Conservation (phyloP, 1,139 yeast species). For the Debaryomyces psychrophilus region DNA sequence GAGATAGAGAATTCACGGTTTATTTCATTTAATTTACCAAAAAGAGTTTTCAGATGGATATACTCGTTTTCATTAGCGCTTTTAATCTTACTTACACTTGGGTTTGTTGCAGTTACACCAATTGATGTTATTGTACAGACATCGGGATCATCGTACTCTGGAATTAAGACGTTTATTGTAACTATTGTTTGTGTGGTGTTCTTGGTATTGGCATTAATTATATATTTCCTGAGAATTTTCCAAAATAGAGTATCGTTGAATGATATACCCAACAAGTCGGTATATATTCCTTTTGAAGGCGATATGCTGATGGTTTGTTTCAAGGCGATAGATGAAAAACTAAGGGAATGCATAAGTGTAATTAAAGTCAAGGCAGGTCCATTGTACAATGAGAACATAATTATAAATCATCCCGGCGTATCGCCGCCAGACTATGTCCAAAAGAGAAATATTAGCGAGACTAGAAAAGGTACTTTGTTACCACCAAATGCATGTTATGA, state of each 20-base stretch:
- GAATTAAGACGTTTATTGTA: constrained; percentile 72
- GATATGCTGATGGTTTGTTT: constrained; percentile 59
- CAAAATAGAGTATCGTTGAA: constrained; percentile 60
- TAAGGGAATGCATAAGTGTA: constrained; percentile 44
- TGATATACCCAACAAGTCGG: constrained; percentile 69
- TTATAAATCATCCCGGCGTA: constrained; percentile 67
- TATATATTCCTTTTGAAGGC: constrained; percentile 66
- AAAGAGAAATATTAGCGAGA: constrained; percentile 31
- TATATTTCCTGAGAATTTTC: constrained; percentile 59
- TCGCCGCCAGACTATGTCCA: constrained; percentile 50
- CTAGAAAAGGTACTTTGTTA: constrained; percentile 37
- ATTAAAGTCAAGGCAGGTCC: constrained; percentile 59
- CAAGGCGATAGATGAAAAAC: constrained; percentile 40
- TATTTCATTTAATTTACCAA: constrained; percentile 32
- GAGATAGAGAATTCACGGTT: constrained; percentile 1
- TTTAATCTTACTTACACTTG: constrained; percentile 53
- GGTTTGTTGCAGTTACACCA: constrained; percentile 67
- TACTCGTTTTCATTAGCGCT: constrained; percentile 59
- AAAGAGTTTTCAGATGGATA: constrained; percentile 49
- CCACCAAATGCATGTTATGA: constrained; percentile 66
- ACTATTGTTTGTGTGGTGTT: constrained; percentile 71
- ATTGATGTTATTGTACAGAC: constrained; percentile 78
- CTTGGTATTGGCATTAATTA: constrained; percentile 48
- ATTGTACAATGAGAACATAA: constrained; percentile 32
- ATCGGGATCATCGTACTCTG: constrained; percentile 53